Conservation (phyloP, 140 eudicot genomes). For the Oenanthe javanica region DNA sequence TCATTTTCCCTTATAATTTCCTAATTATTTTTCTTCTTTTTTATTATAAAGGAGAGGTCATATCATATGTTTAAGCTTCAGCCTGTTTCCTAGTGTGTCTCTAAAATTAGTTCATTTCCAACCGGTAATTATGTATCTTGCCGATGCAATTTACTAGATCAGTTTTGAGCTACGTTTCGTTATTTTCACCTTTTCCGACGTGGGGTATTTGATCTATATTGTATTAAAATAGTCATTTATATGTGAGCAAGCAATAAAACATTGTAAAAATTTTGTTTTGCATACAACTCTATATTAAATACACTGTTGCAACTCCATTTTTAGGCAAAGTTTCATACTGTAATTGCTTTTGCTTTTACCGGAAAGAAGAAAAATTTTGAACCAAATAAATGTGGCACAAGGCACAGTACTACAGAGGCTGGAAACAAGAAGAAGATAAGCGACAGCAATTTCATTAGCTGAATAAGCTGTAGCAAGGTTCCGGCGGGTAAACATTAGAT, state of each 20-base stretch:
- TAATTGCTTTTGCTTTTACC: neutral
- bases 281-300: neutral
- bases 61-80: neutral
- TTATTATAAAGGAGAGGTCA: neutral
- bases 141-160: neutral
- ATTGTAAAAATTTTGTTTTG: neutral
- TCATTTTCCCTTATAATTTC: neutral
- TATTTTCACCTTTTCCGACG: neutral
- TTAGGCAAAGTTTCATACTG: neutral
- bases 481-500: neutral
- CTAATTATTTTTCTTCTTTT: neutral
- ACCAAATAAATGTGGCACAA: neutral
- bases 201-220: neutral
- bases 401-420: neutral
- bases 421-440: neutral
- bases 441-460: neutral
- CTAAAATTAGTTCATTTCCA: neutral
- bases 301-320: neutral
- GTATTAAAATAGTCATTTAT: neutral
- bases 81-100: neutral
- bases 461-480: neutral
- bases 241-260: neutral
- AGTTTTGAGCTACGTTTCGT: neutral
- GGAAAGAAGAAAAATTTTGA: neutral
- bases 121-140: neutral